Conservation (phyloP, 2,329 filamentous ascomycete species). For the Neophaeococcomyces aloes region DNA sequence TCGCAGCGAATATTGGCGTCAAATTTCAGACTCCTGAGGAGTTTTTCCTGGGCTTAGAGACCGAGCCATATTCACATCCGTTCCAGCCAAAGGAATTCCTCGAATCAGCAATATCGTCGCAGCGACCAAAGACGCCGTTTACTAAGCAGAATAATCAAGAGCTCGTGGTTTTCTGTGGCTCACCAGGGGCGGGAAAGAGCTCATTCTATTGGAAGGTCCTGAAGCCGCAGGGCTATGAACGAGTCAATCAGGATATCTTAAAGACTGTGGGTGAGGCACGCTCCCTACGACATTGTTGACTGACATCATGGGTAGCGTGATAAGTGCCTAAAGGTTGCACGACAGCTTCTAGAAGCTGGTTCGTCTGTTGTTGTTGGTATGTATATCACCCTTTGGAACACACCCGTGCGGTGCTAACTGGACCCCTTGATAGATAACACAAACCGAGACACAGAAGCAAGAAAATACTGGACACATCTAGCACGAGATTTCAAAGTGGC, state of each 20-base stretch:
- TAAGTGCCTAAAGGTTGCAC: conserved; percentile 61
- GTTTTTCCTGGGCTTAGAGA: conserved; percentile 63
- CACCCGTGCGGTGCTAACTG: conserved; percentile 1
- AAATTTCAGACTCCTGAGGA: conserved; percentile 80
- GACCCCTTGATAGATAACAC: conserved; percentile 62
- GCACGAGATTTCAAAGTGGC: conserved; percentile 60
- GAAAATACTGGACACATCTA: conserved; percentile 67
- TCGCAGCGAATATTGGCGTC: conserved; percentile 76
- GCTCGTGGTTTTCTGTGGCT: conserved; percentile 76
- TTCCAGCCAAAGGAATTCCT: conserved; percentile 61
- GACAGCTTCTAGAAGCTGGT: conserved; percentile 52
- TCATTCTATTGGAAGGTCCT: conserved; percentile 76
- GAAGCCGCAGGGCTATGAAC: conserved; percentile 65
- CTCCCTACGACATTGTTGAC: conserved; percentile 8
- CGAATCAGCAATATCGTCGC: neutral
- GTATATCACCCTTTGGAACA: conserved; percentile 22
- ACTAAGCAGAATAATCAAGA: conserved; percentile 58
- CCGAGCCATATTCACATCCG: conserved; percentile 54
- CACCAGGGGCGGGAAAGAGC: conserved; percentile 82
- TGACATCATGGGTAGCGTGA: conserved; percentile 37
- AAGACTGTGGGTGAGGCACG: conserved; percentile 50
- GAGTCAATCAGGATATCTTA: conserved; percentile 82
- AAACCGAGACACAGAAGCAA: conserved; percentile 71
- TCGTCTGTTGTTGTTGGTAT: conserved; percentile 67
- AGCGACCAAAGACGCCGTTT: conserved; percentile 23